Percentiles rank a stretch among this genome's conserved stretches.
phyloP scores from a whole-genome alignment of 768 basidiomycete genomes.

The Lentinula detonsa region DNA sequence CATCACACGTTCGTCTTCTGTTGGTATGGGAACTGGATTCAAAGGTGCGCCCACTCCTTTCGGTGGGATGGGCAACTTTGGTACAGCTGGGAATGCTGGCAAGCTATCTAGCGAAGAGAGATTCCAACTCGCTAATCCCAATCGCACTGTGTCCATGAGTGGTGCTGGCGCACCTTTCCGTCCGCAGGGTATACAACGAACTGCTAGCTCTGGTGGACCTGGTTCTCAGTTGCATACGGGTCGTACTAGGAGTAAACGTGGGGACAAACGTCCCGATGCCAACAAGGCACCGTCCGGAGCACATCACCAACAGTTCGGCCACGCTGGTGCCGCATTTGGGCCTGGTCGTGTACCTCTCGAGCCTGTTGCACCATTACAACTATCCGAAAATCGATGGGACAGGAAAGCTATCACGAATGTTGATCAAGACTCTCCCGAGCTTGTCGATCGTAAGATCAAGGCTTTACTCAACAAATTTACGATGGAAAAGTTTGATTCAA shows the following conservation, averaged over 20 bases:
- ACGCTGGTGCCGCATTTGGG: conserved; percentile 20
- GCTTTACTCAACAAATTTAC: conserved; percentile 90
- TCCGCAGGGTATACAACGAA: conserved; percentile 58
- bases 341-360: conserved; percentile 36
- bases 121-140: conserved; percentile 38
- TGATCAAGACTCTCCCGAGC: conserved; percentile 70
- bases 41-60: conserved; percentile 40
- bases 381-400: conserved; percentile 80
- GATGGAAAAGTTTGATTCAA: conserved; percentile 94
- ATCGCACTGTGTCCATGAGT: conserved; percentile 53
- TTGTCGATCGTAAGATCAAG: conserved; percentile 92
- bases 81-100: conserved; percentile 31
- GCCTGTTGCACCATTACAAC: conserved; percentile 70
- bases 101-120: conserved; percentile 72
- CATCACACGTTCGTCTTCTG: conserved; percentile 31
- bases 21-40: conserved; percentile 34
- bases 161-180: conserved; percentile 49
- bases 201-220: conserved; percentile 59
- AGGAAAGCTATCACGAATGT: conserved; percentile 36
- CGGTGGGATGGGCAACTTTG: conserved; percentile 66
- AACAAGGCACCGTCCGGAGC: conserved; percentile 34
- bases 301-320: not conserved
- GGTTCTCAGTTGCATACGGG: conserved; percentile 41
- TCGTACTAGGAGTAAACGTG: conserved; percentile 77
- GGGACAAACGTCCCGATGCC: conserved; percentile 62